Base-by-base conservation (phyloP, 2,329 filamentous ascomycete species). In the Emmonsia crescens region DNA sequence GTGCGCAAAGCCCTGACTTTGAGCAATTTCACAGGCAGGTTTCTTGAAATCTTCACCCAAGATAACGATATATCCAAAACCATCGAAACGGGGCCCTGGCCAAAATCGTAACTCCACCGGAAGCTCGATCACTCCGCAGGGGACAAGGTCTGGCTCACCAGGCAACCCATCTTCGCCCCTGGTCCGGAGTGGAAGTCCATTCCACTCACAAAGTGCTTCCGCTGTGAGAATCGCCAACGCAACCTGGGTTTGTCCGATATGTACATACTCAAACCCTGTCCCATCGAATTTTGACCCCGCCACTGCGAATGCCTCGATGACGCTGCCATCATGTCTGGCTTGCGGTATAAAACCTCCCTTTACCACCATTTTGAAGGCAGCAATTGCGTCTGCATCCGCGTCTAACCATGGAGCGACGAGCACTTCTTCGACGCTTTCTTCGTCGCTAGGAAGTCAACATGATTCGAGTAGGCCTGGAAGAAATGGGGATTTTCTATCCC, bases 1-100 rank as follows among this genome's bases (percentile, higher is more conserved):
- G 33, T 54, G 29, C 49, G 48, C 54, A 46, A 46, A n/a, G 24
- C 19, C 57, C 67, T 69, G 31, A 70, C 64, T 68, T 24, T 52
- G 67, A n/a, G 9, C 9, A 29, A 38, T 12, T 46, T 44, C 21
- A 44, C 36, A 91, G 87, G 90, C 90, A 48, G 89, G 94, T 36
- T 97, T 99, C 68, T 78, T 97, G 51, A 96, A 96, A 72, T 97
- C 94, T 0, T 97, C 94, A 1, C 80, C 94, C 6, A 99, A 99
- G 76, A 85, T 99, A 66, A 96, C 90, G 1, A 77, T 99, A 60
- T 84, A 91, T 65, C 89, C 92, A 0, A 97, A 96, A 70, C 21
- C 49, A 33, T 44, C 49, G 84, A 61, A 51, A 27, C 52, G 51
- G n/a, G 54, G 52, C 3, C 12, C 31, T 29, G 82, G 84, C 64